A percentile compares a stretch with the other conserved stretches of the same genome.
Evolutionary conservation across 164 flowering plant genomes (phyloP).

Genomic region (Platanus orientalis): DNA sequence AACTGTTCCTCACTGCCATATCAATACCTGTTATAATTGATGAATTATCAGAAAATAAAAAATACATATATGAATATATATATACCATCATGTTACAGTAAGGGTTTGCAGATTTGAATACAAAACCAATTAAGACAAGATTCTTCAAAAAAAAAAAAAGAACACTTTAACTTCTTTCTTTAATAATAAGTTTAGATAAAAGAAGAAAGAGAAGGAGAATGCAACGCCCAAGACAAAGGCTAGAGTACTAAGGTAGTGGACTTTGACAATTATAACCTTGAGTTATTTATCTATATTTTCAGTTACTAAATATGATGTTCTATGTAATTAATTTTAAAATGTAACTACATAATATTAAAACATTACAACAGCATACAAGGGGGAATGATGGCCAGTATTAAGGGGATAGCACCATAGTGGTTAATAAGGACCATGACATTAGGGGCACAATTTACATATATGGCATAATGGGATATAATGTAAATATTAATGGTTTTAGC

Average conservation of each 20-base stretch:
- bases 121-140: no score
- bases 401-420: background rate
- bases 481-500: background rate
- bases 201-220: no score
- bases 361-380: background rate
- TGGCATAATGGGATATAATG: background rate
- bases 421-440: background rate
- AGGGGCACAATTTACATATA: background rate
- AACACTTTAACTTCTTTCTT: no score
- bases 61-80: background rate
- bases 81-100: background rate
- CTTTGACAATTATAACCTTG: no score
- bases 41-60: background rate
- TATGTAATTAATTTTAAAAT: background rate
- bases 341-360: background rate
- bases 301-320: background rate
- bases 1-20: slow-evolving; percentile 19
- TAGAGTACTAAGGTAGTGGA: no score
- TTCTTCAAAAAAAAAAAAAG: no score
- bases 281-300: no score
- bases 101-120: background rate
- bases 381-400: background rate
- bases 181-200: no score
- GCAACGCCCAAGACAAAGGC: no score
- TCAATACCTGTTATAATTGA: slow-evolving; percentile 23